phyloP scores from a whole-genome alignment of 345 rosid genomes.

The Heritiera littoralis region DNA sequence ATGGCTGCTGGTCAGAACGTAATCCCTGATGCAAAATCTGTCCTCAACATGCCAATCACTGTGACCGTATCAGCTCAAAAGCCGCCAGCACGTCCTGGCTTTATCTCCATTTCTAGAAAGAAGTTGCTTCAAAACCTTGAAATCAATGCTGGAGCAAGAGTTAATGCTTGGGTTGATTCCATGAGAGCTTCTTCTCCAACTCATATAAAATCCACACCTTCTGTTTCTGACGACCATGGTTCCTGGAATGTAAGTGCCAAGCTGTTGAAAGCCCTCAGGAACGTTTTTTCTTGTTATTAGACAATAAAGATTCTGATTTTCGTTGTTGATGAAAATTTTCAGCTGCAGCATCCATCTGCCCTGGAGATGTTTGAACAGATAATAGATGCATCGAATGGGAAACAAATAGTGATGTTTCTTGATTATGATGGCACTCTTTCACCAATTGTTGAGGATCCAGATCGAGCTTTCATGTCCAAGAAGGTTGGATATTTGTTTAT shows the following conservation, averaged over 20 bases:
- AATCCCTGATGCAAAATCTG: conserved; percentile 44
- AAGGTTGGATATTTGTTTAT: conserved; percentile 45
- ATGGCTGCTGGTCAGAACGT: conserved; percentile 50
- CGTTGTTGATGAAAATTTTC: conserved; percentile 18
- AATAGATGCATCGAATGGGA: conserved; percentile 64
- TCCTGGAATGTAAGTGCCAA: conserved; percentile 65
- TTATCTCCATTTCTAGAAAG: conserved; percentile 45
- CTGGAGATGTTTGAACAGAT: conserved; percentile 69
- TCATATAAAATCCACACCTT: conserved; percentile 54
- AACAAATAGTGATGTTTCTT: conserved; percentile 86
- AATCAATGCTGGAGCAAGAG: conserved; percentile 56
- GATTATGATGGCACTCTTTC: conserved; percentile 98
- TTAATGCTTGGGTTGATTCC: conserved; percentile 79
- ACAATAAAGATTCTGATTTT: neutral
- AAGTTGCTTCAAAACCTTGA: conserved; percentile 56
- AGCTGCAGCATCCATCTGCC: conserved; percentile 85
- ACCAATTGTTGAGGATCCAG: conserved; percentile 92
- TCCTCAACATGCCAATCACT: conserved; percentile 39
- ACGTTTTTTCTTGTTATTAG: neutral
- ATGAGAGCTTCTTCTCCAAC: conserved; percentile 96
- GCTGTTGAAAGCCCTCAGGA: neutral
- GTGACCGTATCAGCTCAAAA: conserved; percentile 46
- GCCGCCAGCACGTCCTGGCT: conserved; percentile 54
- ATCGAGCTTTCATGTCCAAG: conserved; percentile 87
- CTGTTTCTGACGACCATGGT: conserved; percentile 39